phyloP scores from a whole-genome alignment of 345 rosid genomes.

The Firmiana major region DNA sequence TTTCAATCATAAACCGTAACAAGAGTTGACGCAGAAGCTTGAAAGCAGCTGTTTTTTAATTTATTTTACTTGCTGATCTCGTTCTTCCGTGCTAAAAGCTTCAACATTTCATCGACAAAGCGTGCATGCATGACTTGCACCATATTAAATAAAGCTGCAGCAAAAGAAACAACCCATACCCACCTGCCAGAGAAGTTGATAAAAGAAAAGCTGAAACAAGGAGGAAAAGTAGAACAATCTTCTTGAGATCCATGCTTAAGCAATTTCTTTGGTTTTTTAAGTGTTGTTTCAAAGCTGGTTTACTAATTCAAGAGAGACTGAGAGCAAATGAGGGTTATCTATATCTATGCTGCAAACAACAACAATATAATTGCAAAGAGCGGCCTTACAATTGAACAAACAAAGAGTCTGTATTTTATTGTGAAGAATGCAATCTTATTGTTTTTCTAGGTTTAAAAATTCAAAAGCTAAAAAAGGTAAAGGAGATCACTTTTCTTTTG shows the following conservation, averaged over 20 bases:
- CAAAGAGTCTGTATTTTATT: background rate
- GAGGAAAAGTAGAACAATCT: conserved; percentile 8
- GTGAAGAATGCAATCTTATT: conserved; percentile 3
- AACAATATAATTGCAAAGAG: background rate
- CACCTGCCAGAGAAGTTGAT: conserved; percentile 19
- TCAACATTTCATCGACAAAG: conserved; percentile 3
- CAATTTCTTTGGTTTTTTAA: too few relatives aligned
- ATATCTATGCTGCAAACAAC: conserved; percentile 1
- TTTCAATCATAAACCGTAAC: background rate
- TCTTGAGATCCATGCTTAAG: conserved; percentile 13
- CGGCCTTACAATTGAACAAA: background rate
- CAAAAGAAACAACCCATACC: background rate
- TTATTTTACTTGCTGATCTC: too few relatives aligned
- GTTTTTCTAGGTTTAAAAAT: background rate
- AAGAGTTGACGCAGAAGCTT: background rate
- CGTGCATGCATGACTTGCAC: conserved; percentile 17
- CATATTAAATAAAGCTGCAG: background rate
- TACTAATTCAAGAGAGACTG: background rate
- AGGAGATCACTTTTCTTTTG: conserved; percentile 18
- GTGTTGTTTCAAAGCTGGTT: background rate
- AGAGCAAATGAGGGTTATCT: background rate
- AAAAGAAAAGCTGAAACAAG: conserved; percentile 14
- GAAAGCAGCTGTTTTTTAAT: too few relatives aligned
- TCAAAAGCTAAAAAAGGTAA: conserved; percentile 13
- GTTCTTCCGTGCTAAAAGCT: background rate